phyloP scores from a whole-genome alignment of 2,329 filamentous ascomycete genomes.

The Penicillium janthinellum region DNA sequence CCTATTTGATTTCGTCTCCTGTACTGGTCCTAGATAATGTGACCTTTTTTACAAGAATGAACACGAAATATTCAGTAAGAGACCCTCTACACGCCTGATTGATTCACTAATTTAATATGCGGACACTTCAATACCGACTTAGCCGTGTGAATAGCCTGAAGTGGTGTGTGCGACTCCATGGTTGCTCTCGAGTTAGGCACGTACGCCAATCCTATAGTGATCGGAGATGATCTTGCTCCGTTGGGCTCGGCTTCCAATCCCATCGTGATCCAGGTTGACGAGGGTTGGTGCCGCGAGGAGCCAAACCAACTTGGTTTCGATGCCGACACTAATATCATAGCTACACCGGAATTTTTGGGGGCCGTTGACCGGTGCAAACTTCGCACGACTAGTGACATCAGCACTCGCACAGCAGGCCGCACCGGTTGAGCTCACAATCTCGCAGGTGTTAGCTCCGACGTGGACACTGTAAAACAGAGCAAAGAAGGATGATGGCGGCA shows the following conservation, averaged over 20 bases:
- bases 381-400: too few relatives aligned
- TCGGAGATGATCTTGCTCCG: slow-evolving; percentile 13
- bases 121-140: slow-evolving; percentile 8
- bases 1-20: slow-evolving; percentile 2
- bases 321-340: slow-evolving; percentile 14
- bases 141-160: slow-evolving; percentile 12
- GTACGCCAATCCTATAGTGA: slow-evolving; percentile 14
- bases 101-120: slow-evolving; percentile 6
- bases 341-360: slow-evolving; percentile 9
- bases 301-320: slow-evolving; percentile 7
- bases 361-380: slow-evolving; percentile 1
- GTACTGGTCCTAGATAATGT: slow-evolving; percentile 4
- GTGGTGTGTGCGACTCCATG: slow-evolving; percentile 11
- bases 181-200: slow-evolving; percentile 10
- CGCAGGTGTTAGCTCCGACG: too few relatives aligned
- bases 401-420: too few relatives aligned
- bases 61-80: slow-evolving; percentile 6
- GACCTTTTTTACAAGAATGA: slow-evolving; percentile 1
- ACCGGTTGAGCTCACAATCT: too few relatives aligned
- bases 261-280: slow-evolving; percentile 14
- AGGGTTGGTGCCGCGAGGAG: background rate
- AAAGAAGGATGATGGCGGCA: too few relatives aligned
- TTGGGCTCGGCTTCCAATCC: slow-evolving; percentile 15
- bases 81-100: slow-evolving; percentile 2
- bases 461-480: too few relatives aligned